These are phyloP conservation scores for Hypomontagnella monticulosa DNA, from an alignment of 495 filamentous ascomycete species.

Conservation along the genomic window DNA sequence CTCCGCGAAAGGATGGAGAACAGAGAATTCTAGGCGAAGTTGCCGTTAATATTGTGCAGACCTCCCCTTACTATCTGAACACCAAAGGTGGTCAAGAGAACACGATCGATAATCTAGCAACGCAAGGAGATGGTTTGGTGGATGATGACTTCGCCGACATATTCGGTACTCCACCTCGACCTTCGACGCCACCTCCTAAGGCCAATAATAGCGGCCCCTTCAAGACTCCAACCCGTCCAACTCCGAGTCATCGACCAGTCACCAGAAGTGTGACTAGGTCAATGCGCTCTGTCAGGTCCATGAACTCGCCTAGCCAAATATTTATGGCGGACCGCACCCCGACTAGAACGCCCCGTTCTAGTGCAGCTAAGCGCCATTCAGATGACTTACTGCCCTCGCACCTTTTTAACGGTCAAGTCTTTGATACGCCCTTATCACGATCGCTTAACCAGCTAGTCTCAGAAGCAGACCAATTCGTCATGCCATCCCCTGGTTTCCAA, in stretches of 20 bases:
- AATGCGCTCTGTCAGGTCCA: conserved; percentile 53
- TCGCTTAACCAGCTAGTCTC: conserved; percentile 68
- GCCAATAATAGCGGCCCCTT: conserved; percentile 55
- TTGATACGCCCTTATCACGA: conserved; percentile 67
- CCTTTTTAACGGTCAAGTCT: conserved; percentile 44
- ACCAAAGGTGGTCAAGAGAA: conserved; percentile 54
- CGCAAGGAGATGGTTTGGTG: conserved; percentile 36
- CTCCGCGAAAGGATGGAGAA: conserved; percentile 66
- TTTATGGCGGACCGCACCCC: conserved; percentile 55
- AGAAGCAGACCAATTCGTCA: conserved; percentile 59
- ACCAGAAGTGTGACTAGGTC: conserved; percentile 65
- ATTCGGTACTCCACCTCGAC: conserved; percentile 64
- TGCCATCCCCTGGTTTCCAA: conserved; percentile 46
- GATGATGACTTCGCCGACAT: conserved; percentile 66
- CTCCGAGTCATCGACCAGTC: conserved; percentile 65
- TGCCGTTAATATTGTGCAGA: conserved; percentile 65
- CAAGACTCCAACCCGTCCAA: conserved; percentile 66
- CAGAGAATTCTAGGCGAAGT: conserved; percentile 68
- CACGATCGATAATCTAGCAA: conserved; percentile 45
- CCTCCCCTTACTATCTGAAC: conserved; percentile 44
- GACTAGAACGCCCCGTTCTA: conserved; percentile 51
- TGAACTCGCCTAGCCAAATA: conserved; percentile 49
- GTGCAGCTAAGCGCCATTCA: conserved; percentile 38
- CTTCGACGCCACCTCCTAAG: conserved; percentile 71
- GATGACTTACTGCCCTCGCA: conserved; percentile 51